phyloP scores from a whole-genome alignment of 1,284 basidiomycete genomes.

The Pulveroboletus ridleyi region DNA sequence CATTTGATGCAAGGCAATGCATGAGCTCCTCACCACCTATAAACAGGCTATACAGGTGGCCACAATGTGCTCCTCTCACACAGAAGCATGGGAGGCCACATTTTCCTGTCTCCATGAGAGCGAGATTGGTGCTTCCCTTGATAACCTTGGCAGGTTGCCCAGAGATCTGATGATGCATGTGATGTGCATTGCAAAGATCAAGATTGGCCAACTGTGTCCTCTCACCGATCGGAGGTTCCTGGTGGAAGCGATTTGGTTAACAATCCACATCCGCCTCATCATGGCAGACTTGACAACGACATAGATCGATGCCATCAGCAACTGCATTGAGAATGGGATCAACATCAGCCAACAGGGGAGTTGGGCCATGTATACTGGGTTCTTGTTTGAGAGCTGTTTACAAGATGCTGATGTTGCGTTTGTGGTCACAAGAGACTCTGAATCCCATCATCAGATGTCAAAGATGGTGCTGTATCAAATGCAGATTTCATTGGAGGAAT shows the following conservation, averaged over 20 bases:
- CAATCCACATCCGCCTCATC: slow-evolving; percentile 49
- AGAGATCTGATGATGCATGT: slow-evolving; percentile 45
- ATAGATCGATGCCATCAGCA: slow-evolving; percentile 29
- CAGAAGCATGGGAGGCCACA: slow-evolving; percentile 53
- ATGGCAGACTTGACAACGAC: slow-evolving; percentile 42
- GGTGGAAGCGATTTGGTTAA: slow-evolving; percentile 52
- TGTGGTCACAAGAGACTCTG: slow-evolving; percentile 40
- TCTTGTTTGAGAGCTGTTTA: slow-evolving; percentile 48
- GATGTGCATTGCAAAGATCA: slow-evolving; percentile 46
- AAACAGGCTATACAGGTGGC: slow-evolving; percentile 39
- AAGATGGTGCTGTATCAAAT: slow-evolving; percentile 44
- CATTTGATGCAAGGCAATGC: slow-evolving; percentile 42
- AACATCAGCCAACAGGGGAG: slow-evolving; percentile 26
- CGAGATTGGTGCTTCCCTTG: slow-evolving; percentile 42
- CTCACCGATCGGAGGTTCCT: slow-evolving; percentile 51
- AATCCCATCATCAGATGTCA: slow-evolving; percentile 45
- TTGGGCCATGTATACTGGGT: slow-evolving; percentile 48
- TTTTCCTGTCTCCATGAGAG: slow-evolving; percentile 48
- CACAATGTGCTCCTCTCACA: slow-evolving; percentile 49
- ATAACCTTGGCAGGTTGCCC: slow-evolving; percentile 31
- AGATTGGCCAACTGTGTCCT: slow-evolving; percentile 53
- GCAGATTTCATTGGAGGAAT: slow-evolving; percentile 43
- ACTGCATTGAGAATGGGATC: slow-evolving; percentile 14
- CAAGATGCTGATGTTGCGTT: slow-evolving; percentile 49
- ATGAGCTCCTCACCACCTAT: slow-evolving; percentile 43